Evolutionary conservation across 345 rosid species (phyloP), one percentile per base, ranked within the genome.

Genomic region (Populus nigra): DNA sequence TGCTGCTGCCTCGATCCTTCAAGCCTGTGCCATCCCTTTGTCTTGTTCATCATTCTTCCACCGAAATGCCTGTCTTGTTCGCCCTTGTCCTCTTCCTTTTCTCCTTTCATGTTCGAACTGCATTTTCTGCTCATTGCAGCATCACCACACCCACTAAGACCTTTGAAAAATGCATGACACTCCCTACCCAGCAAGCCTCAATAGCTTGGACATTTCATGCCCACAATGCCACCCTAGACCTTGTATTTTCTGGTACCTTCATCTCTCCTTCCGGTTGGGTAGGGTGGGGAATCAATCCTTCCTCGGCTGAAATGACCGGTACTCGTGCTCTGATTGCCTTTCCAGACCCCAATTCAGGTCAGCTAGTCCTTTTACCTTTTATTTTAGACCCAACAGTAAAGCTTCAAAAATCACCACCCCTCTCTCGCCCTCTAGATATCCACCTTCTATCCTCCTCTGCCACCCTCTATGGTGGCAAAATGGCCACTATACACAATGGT

Each of bases 231-330:
- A 91, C 97, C 11, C 80, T 96, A 11, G 99, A 96, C 88, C 82
- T 96, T 49, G 90, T 88, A 53, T 96, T 96, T 90, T 92, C 90
- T 36, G 97, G 98, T 65, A 88, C 91, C n/a, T 96, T 93, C 75
- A 93, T 96, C 41, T 96, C 98, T 3, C 98, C 97, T 29, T 93
- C 99, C 25, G 98, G 99, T 0, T 96, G 99, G 99, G 99, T 93
- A 0, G 99, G 94, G 1, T 88, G 87, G 86, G 99, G 99, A 0
- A 89, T 96, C 15, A 96, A 96, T 74, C 98, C 94, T 2, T 77
- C 85, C 8, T 85, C 97, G 2, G 73, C 98, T 0, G 90, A 91
- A 78, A 96, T 96, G 99, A 90, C 97, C 0, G 98, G 99, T 0
- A 90, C 98, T 1, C 88, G 95, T 0, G 95, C 95, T 25, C 85